Percentiles rank a stretch among this genome's conserved stretches.
These are phyloP conservation scores for Rhizopogon vinicolor DNA, from an alignment of 768 basidiomycete species.

Conservation along the genomic window DNA sequence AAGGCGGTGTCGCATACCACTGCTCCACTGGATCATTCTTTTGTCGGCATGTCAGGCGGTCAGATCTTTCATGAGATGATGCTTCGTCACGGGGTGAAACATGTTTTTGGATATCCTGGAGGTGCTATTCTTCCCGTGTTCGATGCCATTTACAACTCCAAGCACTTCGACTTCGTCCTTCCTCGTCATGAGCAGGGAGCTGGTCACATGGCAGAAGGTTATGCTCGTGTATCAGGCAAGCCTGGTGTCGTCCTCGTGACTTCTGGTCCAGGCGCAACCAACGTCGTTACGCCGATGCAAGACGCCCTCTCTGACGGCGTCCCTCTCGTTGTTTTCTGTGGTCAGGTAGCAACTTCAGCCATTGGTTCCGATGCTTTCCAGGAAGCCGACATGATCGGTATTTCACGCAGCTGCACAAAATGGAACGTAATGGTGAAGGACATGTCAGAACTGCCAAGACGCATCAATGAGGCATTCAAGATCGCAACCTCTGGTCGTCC, in stretches of 20 bases:
- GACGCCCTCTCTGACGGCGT: conserved; percentile 94
- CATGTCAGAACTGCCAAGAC: conserved; percentile 86
- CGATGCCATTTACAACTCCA: conserved; percentile 96
- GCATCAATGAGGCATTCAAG: conserved; percentile 99
- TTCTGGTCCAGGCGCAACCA: conserved; percentile 96
- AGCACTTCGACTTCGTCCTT: conserved; percentile 91
- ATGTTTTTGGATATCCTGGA: conserved; percentile 96
- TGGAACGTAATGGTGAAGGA: conserved; percentile 99
- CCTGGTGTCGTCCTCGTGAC: conserved; percentile 98
- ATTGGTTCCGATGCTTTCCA: conserved; percentile 99
- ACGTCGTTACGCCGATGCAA: conserved; percentile 97
- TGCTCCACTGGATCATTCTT: conserved; percentile 68
- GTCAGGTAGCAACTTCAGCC: conserved; percentile 98
- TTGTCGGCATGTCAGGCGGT: conserved; percentile 92
- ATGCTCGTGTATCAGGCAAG: conserved; percentile 94
- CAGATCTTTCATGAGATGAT: conserved; percentile 99
- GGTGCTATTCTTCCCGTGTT: conserved; percentile 99
- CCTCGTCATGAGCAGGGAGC: conserved; percentile 98
- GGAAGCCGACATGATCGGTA: conserved; percentile 95
- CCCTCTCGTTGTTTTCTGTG: conserved; percentile 91
- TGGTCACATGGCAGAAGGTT: conserved; percentile 99
- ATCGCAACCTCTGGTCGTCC: conserved; percentile 97
- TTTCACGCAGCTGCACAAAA: conserved; percentile 95
- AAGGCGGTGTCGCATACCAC: conserved; percentile 34
- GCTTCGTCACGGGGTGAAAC: conserved; percentile 93